These are phyloP conservation scores for Pyrrhoderma lamaoense DNA, from an alignment of 1,284 basidiomycete genomes.

Conservation along the genomic window DNA sequence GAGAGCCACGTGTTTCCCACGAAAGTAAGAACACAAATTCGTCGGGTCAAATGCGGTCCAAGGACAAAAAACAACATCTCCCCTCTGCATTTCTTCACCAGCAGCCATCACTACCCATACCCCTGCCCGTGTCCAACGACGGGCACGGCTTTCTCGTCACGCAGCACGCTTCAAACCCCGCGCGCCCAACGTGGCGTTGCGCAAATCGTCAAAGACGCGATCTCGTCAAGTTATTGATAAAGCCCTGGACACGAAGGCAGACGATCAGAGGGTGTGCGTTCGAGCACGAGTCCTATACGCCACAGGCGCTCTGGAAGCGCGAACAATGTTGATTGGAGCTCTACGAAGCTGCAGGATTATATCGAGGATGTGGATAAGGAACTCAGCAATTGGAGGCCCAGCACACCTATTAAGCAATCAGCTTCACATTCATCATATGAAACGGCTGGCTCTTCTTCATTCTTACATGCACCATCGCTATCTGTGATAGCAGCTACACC, in stretches of 20 bases:
- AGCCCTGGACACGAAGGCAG: constrained; percentile 1
- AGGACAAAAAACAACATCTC: constrained; percentile 4
- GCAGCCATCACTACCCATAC: constrained; percentile 1
- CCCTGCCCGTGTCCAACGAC: not conserved
- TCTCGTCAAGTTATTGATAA: not conserved
- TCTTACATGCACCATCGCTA: constrained; percentile 18
- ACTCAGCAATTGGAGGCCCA: not conserved
- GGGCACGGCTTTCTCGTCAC: constrained; percentile 5
- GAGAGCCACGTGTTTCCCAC: constrained; percentile 13
- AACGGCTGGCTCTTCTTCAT: constrained; percentile 16
- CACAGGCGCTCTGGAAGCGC: constrained; percentile 12
- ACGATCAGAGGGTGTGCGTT: not conserved
- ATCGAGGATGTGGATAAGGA: constrained; percentile 1
- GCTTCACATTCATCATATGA: constrained; percentile 15
- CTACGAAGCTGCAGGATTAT: constrained; percentile 7
- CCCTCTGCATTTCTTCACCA: constrained; percentile 2
- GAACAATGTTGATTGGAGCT: constrained; percentile 11
- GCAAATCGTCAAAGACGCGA: not conserved
- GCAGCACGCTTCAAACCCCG: not conserved
- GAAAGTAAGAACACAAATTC: constrained; percentile 4
- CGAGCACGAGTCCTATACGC: too few relatives aligned
- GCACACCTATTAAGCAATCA: constrained; percentile 12
- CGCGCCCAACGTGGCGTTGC: not conserved
- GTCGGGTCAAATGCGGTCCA: not conserved
- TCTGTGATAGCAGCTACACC: constrained; percentile 20